phyloP scores from a whole-genome alignment of 2,329 filamentous ascomycete genomes.

The Cladophialophora bantiana region DNA sequence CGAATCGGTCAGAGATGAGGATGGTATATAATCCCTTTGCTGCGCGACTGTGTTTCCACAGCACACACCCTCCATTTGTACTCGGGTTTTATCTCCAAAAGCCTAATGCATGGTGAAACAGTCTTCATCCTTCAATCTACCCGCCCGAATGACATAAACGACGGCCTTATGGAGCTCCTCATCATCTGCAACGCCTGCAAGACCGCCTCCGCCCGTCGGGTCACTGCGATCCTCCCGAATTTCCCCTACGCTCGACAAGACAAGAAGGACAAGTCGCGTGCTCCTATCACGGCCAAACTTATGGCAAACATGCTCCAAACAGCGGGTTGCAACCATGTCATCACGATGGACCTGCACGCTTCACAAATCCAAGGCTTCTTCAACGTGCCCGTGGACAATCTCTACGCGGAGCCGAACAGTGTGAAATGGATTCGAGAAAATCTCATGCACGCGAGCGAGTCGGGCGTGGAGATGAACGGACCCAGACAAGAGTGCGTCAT shows the following conservation, averaged over 20 bases:
- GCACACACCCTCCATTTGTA: constrained; percentile 10
- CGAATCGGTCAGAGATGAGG: constrained; percentile 94
- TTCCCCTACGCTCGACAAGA: constrained; percentile 97
- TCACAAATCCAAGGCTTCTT: constrained; percentile 97
- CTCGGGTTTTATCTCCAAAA: neutral
- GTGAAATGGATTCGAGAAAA: constrained; percentile 91
- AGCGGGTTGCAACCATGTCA: constrained; percentile 89
- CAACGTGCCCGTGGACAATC: constrained; percentile 79
- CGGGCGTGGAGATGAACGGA: constrained; percentile 35
- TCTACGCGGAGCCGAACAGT: constrained; percentile 93
- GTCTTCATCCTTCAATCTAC: constrained; percentile 93
- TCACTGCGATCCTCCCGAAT: constrained; percentile 94
- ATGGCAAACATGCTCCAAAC: constrained; percentile 98
- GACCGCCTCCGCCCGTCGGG: constrained; percentile 82
- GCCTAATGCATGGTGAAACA: constrained; percentile 42
- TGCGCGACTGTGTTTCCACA: constrained; percentile 26
- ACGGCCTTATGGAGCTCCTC: constrained; percentile 95
- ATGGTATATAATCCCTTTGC: constrained; percentile 64
- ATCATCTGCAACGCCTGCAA: constrained; percentile 98
- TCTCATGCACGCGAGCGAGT: constrained; percentile 71
- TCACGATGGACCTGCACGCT: constrained; percentile 95
- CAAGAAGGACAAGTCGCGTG: constrained; percentile 94
- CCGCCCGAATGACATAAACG: constrained; percentile 94
- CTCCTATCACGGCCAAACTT: constrained; percentile 94
- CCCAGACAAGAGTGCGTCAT: constrained; percentile 70